Base-by-base conservation (phyloP, 2,329 filamentous ascomycete species). In the Verticillium longisporum region DNA sequence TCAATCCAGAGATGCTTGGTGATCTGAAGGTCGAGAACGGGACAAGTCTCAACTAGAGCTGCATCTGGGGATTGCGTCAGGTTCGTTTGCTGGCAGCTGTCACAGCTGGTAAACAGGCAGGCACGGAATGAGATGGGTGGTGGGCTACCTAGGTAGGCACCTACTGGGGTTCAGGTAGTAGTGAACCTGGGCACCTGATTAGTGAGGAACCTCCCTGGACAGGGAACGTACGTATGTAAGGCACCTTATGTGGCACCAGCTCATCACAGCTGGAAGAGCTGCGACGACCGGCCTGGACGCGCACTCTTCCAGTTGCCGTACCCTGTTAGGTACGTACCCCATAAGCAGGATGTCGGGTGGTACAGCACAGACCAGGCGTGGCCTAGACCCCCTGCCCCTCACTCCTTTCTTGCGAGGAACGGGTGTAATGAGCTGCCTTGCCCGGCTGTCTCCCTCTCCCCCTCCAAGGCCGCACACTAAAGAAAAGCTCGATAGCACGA, bases 401-500 rank as follows among this genome's bases (percentile, higher is more conserved):
- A 62, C 60, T 64, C 53, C 38, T 59, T 58, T 59, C 55, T 61
- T 53, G 45, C 45, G 45, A 18, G 45, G 11, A n/a, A 18, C 21
- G 45, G 45, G 18, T 36, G 34, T 18, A n/a, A 18, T 53, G 45
- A 53, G 45, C 45, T 53, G 45, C 45, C 45, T 53, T 53, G 45
- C 45, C 45, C 45, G 45, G 56, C 57, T 57, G 60, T 58, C 63
- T 61, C 60, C 63, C 63, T 61, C 38, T 59, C 60, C 58, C 61
- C 64, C 59, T 58, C 63, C 60, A 63, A 59, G 31, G 53, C 57
- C 55, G 57, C 63, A 59, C 62, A 64, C 61, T 62, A 64, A 58
- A 64, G 63, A 65, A 65, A 65, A 65, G 63, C 63, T 65, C 61
- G 53, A 53, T 57, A 53, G 18, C 45, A 53, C 45, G 45, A 61